Percentiles rank a stretch among this genome's conserved stretches.
These are phyloP conservation scores for Agroathelia rolfsii DNA, from an alignment of 1,284 basidiomycete genomes.

Conservation along the genomic window DNA sequence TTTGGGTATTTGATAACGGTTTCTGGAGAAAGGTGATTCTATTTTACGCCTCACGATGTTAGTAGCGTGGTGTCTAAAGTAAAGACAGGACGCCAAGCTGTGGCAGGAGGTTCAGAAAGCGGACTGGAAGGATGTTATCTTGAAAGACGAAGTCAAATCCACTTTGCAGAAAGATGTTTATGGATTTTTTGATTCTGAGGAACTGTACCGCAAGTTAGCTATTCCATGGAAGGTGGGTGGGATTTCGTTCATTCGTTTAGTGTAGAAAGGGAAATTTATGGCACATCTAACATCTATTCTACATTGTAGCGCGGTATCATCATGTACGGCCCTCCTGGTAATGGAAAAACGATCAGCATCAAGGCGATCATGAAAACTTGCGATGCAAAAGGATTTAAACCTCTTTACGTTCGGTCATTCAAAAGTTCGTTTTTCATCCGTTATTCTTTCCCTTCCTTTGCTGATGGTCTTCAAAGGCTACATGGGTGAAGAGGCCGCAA, in stretches of 20 bases:
- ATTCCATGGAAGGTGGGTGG: constrained; percentile 74
- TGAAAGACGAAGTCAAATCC: constrained; percentile 63
- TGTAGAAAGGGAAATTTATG: constrained; percentile 1
- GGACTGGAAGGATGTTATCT: constrained; percentile 65
- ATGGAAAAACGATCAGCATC: constrained; percentile 77
- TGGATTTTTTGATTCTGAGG: constrained; percentile 67
- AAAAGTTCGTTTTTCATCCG: constrained; percentile 27
- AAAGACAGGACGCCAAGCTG: constrained; percentile 41
- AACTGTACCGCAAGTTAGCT: constrained; percentile 58
- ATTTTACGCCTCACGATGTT: no score
- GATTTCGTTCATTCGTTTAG: constrained; percentile 6
- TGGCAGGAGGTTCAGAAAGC: constrained; percentile 68
- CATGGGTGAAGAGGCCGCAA: constrained; percentile 58
- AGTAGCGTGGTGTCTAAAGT: no score
- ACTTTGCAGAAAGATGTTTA: constrained; percentile 61
- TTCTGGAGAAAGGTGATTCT: constrained; percentile 67
- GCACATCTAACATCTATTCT: constrained; percentile 1
- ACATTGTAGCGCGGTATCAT: constrained; percentile 53
- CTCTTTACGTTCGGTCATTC: constrained; percentile 74
- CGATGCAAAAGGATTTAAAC: constrained; percentile 44
- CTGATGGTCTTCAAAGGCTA: constrained; percentile 28
- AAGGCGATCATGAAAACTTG: constrained; percentile 69
- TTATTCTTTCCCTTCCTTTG: constrained; percentile 1
- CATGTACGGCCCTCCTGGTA: constrained; percentile 69
- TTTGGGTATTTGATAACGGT: constrained; percentile 67